These are phyloP conservation scores for Fusarium pseudograminearum DNA, from an alignment of 2,329 filamentous ascomycete species.

Conservation along the genomic window DNA sequence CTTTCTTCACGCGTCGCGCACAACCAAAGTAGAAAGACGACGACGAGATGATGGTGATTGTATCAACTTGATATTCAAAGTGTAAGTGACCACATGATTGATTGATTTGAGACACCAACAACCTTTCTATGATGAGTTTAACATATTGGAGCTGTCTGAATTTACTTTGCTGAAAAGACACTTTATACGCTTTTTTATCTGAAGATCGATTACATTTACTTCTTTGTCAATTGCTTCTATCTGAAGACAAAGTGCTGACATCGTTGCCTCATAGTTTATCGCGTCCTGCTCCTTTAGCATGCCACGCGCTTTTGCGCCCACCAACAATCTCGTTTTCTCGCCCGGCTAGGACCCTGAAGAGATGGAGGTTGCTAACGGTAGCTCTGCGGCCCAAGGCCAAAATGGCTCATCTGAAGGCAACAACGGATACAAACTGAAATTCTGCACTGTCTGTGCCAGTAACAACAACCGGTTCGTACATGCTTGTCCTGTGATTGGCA, in stretches of 20 bases:
- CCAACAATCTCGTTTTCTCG: conserved; percentile 32
- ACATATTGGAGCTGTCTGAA: conserved; percentile 84
- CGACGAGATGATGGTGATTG: conserved; percentile 18
- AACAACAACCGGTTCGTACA: conserved; percentile 88
- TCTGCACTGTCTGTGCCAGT: conserved; percentile 98
- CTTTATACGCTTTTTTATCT: conserved; percentile 69
- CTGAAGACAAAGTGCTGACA: conserved; percentile 21
- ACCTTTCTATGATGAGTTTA: conserved; percentile 58
- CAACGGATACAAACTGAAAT: conserved; percentile 87
- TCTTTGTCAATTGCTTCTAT: conserved; percentile 1
- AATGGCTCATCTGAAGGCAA: conserved; percentile 62
- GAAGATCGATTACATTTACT: conserved; percentile 40
- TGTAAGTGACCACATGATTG: conserved; percentile 43
- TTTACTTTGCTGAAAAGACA: conserved; percentile 70
- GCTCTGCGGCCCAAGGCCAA: conserved; percentile 49
- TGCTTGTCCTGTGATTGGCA: neutral
- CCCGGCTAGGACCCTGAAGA: conserved; percentile 35
- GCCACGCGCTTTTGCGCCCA: conserved; percentile 31
- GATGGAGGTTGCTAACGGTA: conserved; percentile 61
- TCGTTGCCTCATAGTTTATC: conserved; percentile 17
- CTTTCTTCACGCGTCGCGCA: conserved; percentile 16
- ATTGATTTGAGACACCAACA: neutral
- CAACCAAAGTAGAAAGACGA: conserved; percentile 7
- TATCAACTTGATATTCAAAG: neutral
- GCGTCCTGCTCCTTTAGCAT: conserved; percentile 36